phyloP scores from a whole-genome alignment of 2,329 filamentous ascomycete species.

The Nannizziopsis arthrosporioides region DNA sequence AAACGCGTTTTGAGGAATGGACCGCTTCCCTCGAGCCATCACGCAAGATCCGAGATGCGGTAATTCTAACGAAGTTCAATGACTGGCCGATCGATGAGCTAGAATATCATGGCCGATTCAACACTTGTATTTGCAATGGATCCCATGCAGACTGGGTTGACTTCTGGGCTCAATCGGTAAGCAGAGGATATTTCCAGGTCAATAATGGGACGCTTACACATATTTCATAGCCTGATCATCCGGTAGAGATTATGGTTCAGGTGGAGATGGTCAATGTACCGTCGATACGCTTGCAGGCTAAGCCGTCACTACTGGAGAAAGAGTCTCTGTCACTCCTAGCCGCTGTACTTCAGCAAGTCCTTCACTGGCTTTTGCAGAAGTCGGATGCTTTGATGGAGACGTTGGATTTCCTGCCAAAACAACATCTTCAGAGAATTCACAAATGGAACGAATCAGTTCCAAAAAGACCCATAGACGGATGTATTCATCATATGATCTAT shows the following conservation, averaged over 20 bases:
- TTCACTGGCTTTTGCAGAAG: background rate
- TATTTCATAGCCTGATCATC: background rate
- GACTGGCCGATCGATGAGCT: background rate
- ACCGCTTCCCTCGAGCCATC: background rate
- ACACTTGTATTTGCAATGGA: background rate
- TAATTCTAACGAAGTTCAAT: background rate
- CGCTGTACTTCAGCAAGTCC: background rate
- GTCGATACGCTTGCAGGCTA: background rate
- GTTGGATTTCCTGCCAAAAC: background rate
- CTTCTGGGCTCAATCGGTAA: background rate
- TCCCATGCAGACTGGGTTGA: background rate
- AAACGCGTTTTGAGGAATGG: slow-evolving; percentile 4
- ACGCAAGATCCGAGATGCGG: background rate
- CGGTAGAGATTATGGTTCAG: slow-evolving; percentile 1
- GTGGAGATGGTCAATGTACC: background rate
- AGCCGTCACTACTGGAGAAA: slow-evolving; percentile 1
- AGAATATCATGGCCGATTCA: slow-evolving; percentile 6
- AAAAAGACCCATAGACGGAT: slow-evolving; percentile 1
- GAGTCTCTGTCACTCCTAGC: background rate
- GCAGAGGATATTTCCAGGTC: background rate
- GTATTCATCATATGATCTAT: slow-evolving; percentile 17
- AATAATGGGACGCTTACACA: background rate
- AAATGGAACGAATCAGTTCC: slow-evolving; percentile 6
- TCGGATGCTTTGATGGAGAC: background rate
- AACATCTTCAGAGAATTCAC: slow-evolving; percentile 3